Evolutionary conservation across 2,329 filamentous ascomycete species (phyloP), one percentile per base, ranked within the genome.

Genomic region (Neocucurbitaria cava): DNA sequence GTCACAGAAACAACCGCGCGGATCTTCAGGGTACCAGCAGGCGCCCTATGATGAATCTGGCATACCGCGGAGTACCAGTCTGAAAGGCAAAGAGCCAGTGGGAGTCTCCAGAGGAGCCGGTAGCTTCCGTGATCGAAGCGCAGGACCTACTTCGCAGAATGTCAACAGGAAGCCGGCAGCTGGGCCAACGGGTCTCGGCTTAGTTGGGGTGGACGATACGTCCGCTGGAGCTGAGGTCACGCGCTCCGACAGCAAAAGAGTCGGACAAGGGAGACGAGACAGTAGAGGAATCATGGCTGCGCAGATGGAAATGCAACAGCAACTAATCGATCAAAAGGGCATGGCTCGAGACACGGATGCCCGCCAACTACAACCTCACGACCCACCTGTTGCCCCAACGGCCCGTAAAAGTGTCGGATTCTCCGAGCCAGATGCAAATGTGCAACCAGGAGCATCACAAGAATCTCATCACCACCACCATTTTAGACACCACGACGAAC

Each of bases 331-430:
- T 64, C 58, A 72, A 46, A 68, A 76, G 52, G 53, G 56, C 66
- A 65, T 58, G 58, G 39, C 63, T 52, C 69, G 75, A 59, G 62
- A 64, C 53, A 63, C 78, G 45, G 67, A 71, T 33, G 50, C 74
- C 46, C 53, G 76, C 71, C 62, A 77, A 53, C 59, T 45, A 47
- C 71, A 54, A 36, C 52, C 61, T 9, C 59, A 57, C 40, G 65
- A 50, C 61, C 72, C 44, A 26, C 52, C 68, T 28, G 18, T 68
- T 20, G 73, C 68, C 11, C 72, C 75, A 31, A 62, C 76, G 17
- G 62, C 59, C n/a, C 68, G 75, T 23, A 74, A 77, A 42, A 73
- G 74, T 47, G 75, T 81, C n/a, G 76, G 74, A 0, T 79, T 80
- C 44, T 72, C 67, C 10, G 64, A 69, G 21, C 62, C 64, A 5